Evolutionary conservation across 208 protist species (phyloP), one percentile per base, ranked within the genome.

Genomic region (Endotrypanum monterogeii): DNA sequence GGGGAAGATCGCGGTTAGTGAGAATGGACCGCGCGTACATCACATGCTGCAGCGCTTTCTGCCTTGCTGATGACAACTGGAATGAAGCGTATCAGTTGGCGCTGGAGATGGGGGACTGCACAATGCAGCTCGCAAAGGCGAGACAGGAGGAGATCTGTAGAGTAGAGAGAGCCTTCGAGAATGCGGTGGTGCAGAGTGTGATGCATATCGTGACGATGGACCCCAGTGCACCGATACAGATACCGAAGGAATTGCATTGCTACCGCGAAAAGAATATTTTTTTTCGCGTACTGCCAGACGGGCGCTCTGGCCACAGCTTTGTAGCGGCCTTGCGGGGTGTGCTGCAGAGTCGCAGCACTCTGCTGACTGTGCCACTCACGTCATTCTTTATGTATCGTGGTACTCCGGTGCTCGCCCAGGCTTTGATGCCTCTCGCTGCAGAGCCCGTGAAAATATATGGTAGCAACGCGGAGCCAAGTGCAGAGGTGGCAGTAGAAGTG

Each of bases 191-290:
- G n/a, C 57, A 70, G 32, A 85, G 76, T 1, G 89, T 87, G 0
- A 71, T 77, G 55, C 82, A 89, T 71, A 94, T 96, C 50, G 92
- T 94, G n/a, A 82, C 73, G 69, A 82, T 94, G 52, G 89, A 94
- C 70, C 82, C 93, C 56, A 80, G 91, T 52, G 85, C 75, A 14
- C 92, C 92, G 2, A 74, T 70, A 11, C 79, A 86, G 79, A 76
- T 94, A 39, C 89, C 88, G 0, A 87, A 90, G 70, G 89, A 89
- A 75, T 51, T 91, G 32, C 87, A 94, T 58, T 96, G 92, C 76
- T 96, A 89, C 71, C 89, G 88, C 56, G 88, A 92, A 1, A 71
- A 83, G 51, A 96, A 96, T 71, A 85, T 96, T 37, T 94, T 96
- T 62, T 96, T 93, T 62, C 88, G 90, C 69, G 87, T 96, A 1